Evolutionary conservation across 106 monocot species (phyloP).

Genomic region (Dendrobium officinale): DNA sequence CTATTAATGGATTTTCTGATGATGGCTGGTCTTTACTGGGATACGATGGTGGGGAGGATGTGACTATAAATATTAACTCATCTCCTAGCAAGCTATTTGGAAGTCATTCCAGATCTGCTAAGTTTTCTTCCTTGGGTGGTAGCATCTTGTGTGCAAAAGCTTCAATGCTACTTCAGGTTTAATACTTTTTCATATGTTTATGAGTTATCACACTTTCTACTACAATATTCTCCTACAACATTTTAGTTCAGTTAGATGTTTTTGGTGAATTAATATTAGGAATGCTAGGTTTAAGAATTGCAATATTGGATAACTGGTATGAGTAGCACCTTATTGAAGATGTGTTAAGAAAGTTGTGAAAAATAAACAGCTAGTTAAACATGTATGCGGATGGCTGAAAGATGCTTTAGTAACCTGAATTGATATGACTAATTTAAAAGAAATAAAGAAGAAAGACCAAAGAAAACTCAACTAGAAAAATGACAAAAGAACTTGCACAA

Average conservation of each 20-base stretch:
- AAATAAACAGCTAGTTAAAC: neutral
- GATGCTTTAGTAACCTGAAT: neutral
- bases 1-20: slow-evolving; percentile 62
- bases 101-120: slow-evolving; percentile 21
- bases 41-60: slow-evolving; percentile 60
- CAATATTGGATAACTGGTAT: neutral
- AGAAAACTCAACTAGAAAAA: neutral
- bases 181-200: neutral
- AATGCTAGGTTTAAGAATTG: neutral
- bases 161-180: slow-evolving; percentile 67
- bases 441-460: neutral
- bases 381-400: neutral
- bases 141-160: slow-evolving; percentile 70
- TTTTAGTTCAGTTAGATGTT: neutral
- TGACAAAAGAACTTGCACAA: neutral
- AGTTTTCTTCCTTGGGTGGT: slow-evolving; percentile 32
- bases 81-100: slow-evolving; percentile 47
- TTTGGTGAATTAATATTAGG: neutral
- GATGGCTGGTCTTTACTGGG: slow-evolving; percentile 54
- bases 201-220: too few species aligned
- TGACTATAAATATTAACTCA: slow-evolving; percentile 50
- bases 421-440: neutral
- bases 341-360: neutral
- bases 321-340: neutral
- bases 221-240: neutral